phyloP scores from a whole-genome alignment of 345 rosid species.

The Rhizophora apiculata region DNA sequence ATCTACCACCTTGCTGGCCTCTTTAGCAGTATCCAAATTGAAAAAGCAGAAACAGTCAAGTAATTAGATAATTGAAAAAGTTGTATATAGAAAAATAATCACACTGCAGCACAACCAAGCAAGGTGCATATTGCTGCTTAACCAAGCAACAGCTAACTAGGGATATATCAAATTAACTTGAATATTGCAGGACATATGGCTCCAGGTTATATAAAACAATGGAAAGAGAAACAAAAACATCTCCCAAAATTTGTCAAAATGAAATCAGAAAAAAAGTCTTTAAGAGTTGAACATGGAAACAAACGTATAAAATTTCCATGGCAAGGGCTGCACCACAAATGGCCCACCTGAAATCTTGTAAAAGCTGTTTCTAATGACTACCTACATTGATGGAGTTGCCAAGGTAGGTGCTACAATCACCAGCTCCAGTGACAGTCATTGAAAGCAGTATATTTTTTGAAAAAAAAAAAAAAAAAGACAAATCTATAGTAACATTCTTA shows the following conservation, averaged over 20 bases:
- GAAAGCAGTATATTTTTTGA: not conserved
- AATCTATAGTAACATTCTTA: not conserved
- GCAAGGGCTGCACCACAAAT: not conserved
- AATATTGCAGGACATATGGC: no score
- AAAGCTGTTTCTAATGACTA: not conserved
- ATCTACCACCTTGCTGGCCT: slow-evolving; percentile 44
- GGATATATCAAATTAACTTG: no score
- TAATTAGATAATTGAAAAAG: not conserved
- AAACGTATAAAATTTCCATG: no score
- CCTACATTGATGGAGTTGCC: not conserved
- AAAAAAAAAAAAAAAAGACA: not conserved
- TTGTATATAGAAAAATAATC: not conserved
- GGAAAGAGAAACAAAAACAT: not conserved
- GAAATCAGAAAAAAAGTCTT: not conserved
- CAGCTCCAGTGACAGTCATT: not conserved
- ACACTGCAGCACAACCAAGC: not conserved
- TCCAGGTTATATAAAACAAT: not conserved
- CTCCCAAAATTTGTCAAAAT: not conserved
- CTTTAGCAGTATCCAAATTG: slow-evolving; percentile 35
- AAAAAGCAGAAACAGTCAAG: not conserved
- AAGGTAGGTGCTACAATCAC: not conserved
- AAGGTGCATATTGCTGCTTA: no score
- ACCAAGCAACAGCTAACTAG: no score
- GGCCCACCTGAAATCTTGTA: not conserved
- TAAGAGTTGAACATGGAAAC: no score